Evolutionary conservation across 371 early-diverging fungal species (phyloP), one percentile per base, ranked within the genome.

Genomic region (Saksenaea vasiformis): DNA sequence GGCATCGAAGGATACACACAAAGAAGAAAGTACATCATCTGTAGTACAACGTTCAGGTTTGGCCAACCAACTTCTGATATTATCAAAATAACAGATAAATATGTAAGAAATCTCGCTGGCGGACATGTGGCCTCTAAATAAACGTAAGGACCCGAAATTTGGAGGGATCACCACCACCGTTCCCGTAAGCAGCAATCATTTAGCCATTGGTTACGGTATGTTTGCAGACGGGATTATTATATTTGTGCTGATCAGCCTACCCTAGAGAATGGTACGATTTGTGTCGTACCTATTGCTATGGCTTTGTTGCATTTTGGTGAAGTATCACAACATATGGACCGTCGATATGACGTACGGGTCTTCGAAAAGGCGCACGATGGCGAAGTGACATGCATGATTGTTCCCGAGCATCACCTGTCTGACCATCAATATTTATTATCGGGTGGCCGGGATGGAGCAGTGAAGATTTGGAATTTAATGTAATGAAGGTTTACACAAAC

Each of bases 391-490:
- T 84, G 84, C 60, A 70, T 88, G 55, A 77, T 82, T 61, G 81
- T 81, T 0, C 84, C 87, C 13, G 83, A 84, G 37, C 76, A 77
- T 13, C 72, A 78, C 24, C 62, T 70, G 24, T 69, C 74, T 27
- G 78, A 75, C 17, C 76, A 82, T n/a, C 78, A 83, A 11, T 85
- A 87, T 64, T 53, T 85, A 9, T 44, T 86, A n/a, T 87, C 85
- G 0, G 85, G 92, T 24, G 88, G 90, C 7, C 72, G 68, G 19
- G 91, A 92, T 69, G 90, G 91, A 28, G 81, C 85, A 9, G 86
- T 91, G 22, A 83, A 85, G 65, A 85, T 92, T 26, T 94, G 94
- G 94, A 87, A 89, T 58, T 59, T 91, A 10, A 86, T 87, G 91
- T 91, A 82, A 72, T 14, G 13, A 26, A 9, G 19, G 17, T 5